Conservation (phyloP, 371 early-diverging fungal species). For the Lichtheimia hyalospora region DNA sequence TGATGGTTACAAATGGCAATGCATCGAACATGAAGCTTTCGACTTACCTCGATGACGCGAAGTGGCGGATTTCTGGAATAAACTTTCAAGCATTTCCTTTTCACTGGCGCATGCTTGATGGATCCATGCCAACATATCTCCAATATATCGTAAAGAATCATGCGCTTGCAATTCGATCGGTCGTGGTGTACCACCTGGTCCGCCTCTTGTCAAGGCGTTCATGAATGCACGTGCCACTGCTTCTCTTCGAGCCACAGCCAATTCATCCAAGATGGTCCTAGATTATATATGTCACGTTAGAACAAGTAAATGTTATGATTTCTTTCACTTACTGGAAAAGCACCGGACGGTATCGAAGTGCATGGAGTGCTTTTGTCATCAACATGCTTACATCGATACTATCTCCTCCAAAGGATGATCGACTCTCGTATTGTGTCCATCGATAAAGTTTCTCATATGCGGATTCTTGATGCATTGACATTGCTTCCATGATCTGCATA, state of each 20-base stretch:
- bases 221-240: constrained; percentile 75
- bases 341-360: constrained; percentile 71
- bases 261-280: constrained; percentile 72
- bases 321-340: constrained; percentile 66
- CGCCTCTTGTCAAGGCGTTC: constrained; percentile 84
- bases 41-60: not conserved
- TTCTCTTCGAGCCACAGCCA: constrained; percentile 70
- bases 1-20: not conserved
- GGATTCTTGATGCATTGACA: constrained; percentile 68
- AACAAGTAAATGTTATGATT: not conserved
- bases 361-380: constrained; percentile 69
- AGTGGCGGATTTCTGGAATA: constrained; percentile 43
- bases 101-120: constrained; percentile 91
- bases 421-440: constrained; percentile 79
- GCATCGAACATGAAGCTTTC: not conserved
- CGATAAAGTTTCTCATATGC: constrained; percentile 77
- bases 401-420: constrained; percentile 65
- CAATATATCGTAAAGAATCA: constrained; percentile 87
- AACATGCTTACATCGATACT: constrained; percentile 70
- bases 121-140: constrained; percentile 95
- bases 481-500: constrained; percentile 78
- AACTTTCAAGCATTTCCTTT: constrained; percentile 81
- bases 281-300: not conserved
- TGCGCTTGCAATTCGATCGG: constrained; percentile 93
- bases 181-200: constrained; percentile 79